Conservation (phyloP, 106 monocot genomes). For the Allium fistulosum region DNA sequence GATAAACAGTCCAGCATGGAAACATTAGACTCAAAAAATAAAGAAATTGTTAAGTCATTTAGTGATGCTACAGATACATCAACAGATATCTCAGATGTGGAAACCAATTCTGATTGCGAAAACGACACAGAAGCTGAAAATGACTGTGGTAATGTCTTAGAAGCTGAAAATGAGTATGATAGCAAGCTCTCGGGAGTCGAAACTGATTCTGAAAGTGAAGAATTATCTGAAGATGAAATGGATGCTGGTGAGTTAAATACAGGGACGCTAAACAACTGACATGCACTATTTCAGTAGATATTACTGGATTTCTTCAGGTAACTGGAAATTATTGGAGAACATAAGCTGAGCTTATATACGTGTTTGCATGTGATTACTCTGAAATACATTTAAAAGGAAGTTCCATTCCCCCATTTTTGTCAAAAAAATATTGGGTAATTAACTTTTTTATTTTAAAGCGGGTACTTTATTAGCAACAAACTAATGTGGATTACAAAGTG, state of each 20-base stretch:
- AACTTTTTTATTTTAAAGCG: too few species aligned
- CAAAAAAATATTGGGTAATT: too few species aligned
- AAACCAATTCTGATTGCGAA: slow-evolving; percentile 25
- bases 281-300: too few species aligned
- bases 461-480: too few species aligned
- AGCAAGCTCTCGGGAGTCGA: slow-evolving; percentile 1
- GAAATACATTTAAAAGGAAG: too few species aligned
- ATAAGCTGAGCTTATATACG: too few species aligned
- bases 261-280: too few species aligned
- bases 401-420: too few species aligned
- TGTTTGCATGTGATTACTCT: too few species aligned
- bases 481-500: too few species aligned
- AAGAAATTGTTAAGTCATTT: slow-evolving; percentile 5
- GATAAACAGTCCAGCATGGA: neutral
- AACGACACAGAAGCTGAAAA: neutral
- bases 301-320: too few species aligned
- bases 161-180: slow-evolving; percentile 9
- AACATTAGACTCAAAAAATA: slow-evolving; percentile 2
- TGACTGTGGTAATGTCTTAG: neutral
- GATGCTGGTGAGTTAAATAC: neutral
- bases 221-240: slow-evolving; percentile 4
- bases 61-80: neutral
- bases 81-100: slow-evolving; percentile 14
- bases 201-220: slow-evolving; percentile 19
- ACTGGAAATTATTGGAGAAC: too few species aligned